Percentiles rank a stretch among this genome's conserved stretches.
These are phyloP conservation scores for Leishmania guyanensis DNA, from an alignment of 208 protist genomes.

Conservation along the genomic window DNA sequence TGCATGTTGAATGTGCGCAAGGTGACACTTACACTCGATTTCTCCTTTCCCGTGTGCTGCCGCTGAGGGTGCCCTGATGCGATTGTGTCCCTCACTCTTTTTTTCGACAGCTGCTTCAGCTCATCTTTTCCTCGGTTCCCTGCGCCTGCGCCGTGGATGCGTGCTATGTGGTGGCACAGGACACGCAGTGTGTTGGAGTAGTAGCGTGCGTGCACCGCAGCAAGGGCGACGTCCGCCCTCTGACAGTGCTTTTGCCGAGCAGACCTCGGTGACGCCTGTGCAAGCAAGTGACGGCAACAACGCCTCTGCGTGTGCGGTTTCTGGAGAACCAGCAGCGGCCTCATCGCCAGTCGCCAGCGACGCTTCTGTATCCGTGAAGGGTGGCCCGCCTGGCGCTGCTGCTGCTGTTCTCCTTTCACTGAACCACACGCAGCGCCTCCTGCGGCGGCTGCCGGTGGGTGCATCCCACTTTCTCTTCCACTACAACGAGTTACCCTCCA, in stretches of 20 bases:
- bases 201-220: not conserved
- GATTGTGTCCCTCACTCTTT: not conserved
- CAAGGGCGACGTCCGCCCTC: not conserved
- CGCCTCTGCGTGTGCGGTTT: not conserved
- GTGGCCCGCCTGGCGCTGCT: not conserved
- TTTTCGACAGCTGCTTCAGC: not conserved
- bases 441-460: slow-evolving; percentile 53
- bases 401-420: slow-evolving; percentile 3
- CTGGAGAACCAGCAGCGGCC: not conserved
- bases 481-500: slow-evolving; percentile 50
- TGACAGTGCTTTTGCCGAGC: not conserved
- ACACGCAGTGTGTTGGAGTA: not conserved
- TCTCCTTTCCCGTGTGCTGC: not conserved
- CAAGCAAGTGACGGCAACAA: not conserved
- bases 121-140: not conserved
- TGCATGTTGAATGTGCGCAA: not conserved
- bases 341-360: not conserved
- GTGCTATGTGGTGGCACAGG: not conserved
- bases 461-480: slow-evolving; percentile 19
- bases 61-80: not conserved
- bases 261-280: not conserved
- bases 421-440: slow-evolving; percentile 42
- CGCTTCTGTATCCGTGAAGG: not conserved
- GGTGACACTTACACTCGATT: not conserved
- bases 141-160: not conserved